Base-by-base conservation (phyloP, 2,329 filamentous ascomycete genomes). In the Metarhizium humberi region DNA sequence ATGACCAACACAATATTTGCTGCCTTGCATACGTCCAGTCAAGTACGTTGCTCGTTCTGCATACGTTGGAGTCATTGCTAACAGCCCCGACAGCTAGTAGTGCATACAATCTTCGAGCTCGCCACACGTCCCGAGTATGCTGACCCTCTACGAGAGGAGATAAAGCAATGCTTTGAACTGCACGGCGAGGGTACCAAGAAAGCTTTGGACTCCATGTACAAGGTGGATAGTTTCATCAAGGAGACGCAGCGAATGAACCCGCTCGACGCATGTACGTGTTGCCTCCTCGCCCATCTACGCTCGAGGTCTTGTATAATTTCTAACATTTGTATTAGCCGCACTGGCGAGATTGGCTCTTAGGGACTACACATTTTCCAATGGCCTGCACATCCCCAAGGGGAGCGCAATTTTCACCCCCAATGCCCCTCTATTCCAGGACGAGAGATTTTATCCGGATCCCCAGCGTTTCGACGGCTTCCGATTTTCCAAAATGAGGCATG, bases 201-300 rank as follows among this genome's bases (percentile, higher is more conserved):
- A 16, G 55, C 51, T 13, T 25, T 60, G 1, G 55, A 57, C 25
- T 36, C 43, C 45, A 56, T 60, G 54, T 18, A 56, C 46, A 58
- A 58, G 50, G 45, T 60, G n/a, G 58, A 60, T 25, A 60, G 58
- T 38, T 58, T 60, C 46, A 60, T 60, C 53, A 60, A 60, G 40
- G 58, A 60, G 30, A 60, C 56, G n/a, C 58, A 60, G 40, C 50
- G 58, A 25, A 54, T 36, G 14, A 60, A 58, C 46, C 56, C 57
- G 6, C 58, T 60, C 6, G 58, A 59, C 16, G 56, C 56, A 51
- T 53, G 58, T 59, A 56, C 13, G 56, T 42, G 2, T 6, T 6
- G 16, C n/a, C 42, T 7, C 16, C n/a, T 4, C 16, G 42, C n/a
- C 16, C 42, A 20, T 52, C 18, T 3, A 30, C 3, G 10, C 7